A percentile compares a stretch with the other conserved stretches of the same genome.
Conservation (phyloP, 2,329 filamentous ascomycete genomes). For the Pezicula rhizophila region DNA sequence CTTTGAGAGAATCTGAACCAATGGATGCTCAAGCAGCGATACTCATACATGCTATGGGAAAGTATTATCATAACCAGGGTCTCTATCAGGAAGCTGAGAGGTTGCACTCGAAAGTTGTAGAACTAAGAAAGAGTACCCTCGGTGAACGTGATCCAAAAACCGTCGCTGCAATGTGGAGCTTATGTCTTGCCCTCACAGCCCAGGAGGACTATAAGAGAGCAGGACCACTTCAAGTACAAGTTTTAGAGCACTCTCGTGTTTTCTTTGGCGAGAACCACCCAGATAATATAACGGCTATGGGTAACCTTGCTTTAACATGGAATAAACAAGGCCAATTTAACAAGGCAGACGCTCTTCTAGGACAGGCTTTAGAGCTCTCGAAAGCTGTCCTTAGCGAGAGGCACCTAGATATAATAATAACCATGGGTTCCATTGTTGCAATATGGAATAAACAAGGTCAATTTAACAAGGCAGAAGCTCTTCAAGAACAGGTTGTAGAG, state of each 20-base stretch:
- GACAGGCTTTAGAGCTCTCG: slow-evolving; percentile 8
- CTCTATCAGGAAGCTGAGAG: too few relatives aligned
- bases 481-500: slow-evolving; percentile 9
- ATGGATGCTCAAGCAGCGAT: slow-evolving; percentile 10
- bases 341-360: slow-evolving; percentile 18
- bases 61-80: slow-evolving; percentile 12
- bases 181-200: too few relatives aligned
- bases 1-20: slow-evolving; percentile 19
- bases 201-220: neutral
- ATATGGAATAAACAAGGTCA: too few relatives aligned
- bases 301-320: neutral
- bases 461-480: slow-evolving; percentile 21
- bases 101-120: too few relatives aligned
- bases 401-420: slow-evolving; percentile 19
- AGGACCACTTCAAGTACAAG: neutral
- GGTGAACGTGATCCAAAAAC: too few relatives aligned
- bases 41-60: slow-evolving; percentile 8
- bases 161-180: too few relatives aligned
- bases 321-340: slow-evolving; percentile 18
- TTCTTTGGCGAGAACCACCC: neutral
- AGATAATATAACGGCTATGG: neutral
- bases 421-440: too few relatives aligned
- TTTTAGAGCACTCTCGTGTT: too few relatives aligned
- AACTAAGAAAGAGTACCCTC: too few relatives aligned
- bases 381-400: slow-evolving; percentile 16